These are phyloP conservation scores for Cicer judaicum DNA, from an alignment of 306 rosid species.

Conservation along the genomic window DNA sequence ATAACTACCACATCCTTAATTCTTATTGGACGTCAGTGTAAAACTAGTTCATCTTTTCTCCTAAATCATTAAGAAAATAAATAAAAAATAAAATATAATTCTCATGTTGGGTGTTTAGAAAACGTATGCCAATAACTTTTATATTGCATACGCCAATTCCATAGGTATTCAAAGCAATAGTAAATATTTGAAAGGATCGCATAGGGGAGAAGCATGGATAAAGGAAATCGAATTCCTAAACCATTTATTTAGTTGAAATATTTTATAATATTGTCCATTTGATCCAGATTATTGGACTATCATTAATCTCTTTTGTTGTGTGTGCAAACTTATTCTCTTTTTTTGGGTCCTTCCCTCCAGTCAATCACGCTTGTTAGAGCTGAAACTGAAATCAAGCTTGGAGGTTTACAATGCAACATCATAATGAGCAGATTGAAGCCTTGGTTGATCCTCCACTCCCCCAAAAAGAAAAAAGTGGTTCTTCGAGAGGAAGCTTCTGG, in stretches of 20 bases:
- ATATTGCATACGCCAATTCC: background rate
- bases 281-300: constrained; percentile 3
- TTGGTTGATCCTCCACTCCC: constrained; percentile 69
- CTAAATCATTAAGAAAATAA: too few relatives aligned
- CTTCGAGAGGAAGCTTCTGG: constrained; percentile 65
- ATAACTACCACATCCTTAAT: too few relatives aligned
- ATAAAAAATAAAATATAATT: background rate
- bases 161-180: background rate
- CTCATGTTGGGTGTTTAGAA: background rate
- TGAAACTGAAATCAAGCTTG: constrained; percentile 86
- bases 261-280: constrained; percentile 13
- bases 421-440: constrained; percentile 74
- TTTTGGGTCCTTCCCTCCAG: constrained; percentile 53
- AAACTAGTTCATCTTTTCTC: too few relatives aligned
- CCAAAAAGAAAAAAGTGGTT: constrained; percentile 76
- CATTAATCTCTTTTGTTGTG: constrained; percentile 15
- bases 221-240: constrained; percentile 15
- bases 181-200: background rate
- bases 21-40: too few relatives aligned
- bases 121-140: background rate
- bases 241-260: constrained; percentile 5
- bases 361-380: constrained; percentile 64
- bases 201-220: constrained; percentile 3
- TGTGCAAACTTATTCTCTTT: constrained; percentile 31
- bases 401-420: constrained; percentile 75